Percentiles rank a stretch among this genome's conserved stretches.
Evolutionary conservation across 2,329 filamentous ascomycete species (phyloP).

Genomic region (Ceratocystis smalleyi): DNA sequence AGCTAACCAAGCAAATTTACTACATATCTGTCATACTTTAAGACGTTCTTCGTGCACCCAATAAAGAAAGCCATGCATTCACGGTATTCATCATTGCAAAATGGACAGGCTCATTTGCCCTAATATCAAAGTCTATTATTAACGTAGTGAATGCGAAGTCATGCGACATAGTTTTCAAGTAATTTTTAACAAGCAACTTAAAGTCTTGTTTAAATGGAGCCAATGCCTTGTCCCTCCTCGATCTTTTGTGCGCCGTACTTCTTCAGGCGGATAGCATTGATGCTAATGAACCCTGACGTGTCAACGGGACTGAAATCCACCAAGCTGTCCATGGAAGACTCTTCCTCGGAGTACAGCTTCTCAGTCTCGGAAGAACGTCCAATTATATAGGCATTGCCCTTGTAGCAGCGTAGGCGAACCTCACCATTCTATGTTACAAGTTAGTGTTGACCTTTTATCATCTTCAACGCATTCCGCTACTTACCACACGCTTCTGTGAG

Average conservation of each 20-base stretch:
- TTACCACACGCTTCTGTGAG: slow-evolving; percentile 37
- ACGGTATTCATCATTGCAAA: too few relatives aligned
- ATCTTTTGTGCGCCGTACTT: slow-evolving; percentile 28
- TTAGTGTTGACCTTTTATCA: not conserved
- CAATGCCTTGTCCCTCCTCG: slow-evolving; percentile 22
- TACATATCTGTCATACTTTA: too few relatives aligned
- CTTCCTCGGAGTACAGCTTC: slow-evolving; percentile 37
- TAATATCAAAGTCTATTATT: too few relatives aligned
- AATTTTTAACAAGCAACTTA: too few relatives aligned
- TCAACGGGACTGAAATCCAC: slow-evolving; percentile 29
- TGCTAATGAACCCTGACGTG: slow-evolving; percentile 44
- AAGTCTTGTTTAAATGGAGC: not conserved
- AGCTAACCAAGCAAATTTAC: too few relatives aligned
- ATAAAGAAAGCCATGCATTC: too few relatives aligned
- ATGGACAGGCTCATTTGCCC: too few relatives aligned
- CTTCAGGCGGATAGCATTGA: slow-evolving; percentile 51
- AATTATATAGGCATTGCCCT: slow-evolving; percentile 37
- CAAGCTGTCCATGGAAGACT: slow-evolving; percentile 37
- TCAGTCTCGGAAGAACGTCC: slow-evolving; percentile 30
- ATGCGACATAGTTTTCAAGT: too few relatives aligned
- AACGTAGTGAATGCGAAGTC: too few relatives aligned
- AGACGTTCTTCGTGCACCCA: too few relatives aligned
- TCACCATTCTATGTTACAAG: slow-evolving; percentile 21
- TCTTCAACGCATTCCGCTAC: not conserved
- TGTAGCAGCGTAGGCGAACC: slow-evolving; percentile 25